Percentiles rank a stretch among this genome's conserved stretches.
These are phyloP conservation scores for Cercospora sp. DNA, from an alignment of 2,329 filamentous ascomycete species.

Conservation along the genomic window DNA sequence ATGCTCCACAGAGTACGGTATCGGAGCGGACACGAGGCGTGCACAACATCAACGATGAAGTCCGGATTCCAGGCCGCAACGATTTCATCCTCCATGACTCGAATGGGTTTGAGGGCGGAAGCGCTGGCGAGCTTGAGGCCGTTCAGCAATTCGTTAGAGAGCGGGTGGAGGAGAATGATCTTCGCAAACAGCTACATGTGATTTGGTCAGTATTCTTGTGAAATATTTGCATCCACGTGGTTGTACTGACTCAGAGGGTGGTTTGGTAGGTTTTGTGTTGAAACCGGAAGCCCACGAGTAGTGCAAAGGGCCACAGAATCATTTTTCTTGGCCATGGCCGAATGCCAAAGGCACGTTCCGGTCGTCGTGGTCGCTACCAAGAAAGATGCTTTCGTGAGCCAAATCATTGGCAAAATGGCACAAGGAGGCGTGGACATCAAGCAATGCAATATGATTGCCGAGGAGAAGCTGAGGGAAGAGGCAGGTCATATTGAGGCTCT, in stretches of 20 bases:
- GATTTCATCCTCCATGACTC: constrained; percentile 42
- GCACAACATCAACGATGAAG: constrained; percentile 39
- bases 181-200: constrained; percentile 37
- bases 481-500: constrained; percentile 29
- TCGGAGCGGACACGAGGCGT: constrained; percentile 31
- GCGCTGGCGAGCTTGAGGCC: constrained; percentile 33
- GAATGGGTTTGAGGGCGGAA: constrained; percentile 41
- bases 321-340: constrained; percentile 38
- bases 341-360: constrained; percentile 37
- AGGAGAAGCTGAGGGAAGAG: constrained; percentile 32
- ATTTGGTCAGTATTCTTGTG: constrained; percentile 31
- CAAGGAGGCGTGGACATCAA: constrained; percentile 28
- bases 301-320: constrained; percentile 40
- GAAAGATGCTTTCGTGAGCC: constrained; percentile 40
- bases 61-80: constrained; percentile 38
- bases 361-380: constrained; percentile 41
- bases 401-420: constrained; percentile 23
- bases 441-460: constrained; percentile 29
- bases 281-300: constrained; percentile 39
- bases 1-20: not conserved
- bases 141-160: constrained; percentile 39
- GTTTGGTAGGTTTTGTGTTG: constrained; percentile 36
- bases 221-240: not conserved
- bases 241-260: not conserved
- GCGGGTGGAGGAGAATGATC: constrained; percentile 35